Evolutionary conservation across 306 rosid genomes (phyloP).

Genomic region (Cicer pinnatifidum): DNA sequence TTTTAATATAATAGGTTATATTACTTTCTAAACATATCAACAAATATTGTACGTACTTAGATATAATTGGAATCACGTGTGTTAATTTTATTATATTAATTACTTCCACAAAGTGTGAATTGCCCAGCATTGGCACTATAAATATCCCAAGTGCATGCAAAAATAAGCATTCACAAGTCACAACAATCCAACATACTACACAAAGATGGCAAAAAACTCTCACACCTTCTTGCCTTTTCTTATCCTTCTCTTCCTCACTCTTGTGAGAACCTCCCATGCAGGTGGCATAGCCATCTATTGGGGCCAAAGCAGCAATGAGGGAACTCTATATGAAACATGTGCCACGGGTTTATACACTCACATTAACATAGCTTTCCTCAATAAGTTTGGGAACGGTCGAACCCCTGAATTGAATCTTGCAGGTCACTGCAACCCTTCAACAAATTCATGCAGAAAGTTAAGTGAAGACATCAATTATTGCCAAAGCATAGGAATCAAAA

Average conservation of each 20-base stretch:
- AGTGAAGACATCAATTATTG: conserved; percentile 54
- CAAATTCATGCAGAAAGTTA: conserved; percentile 50
- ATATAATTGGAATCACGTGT: neutral
- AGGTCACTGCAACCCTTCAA: conserved; percentile 66
- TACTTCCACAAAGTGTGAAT: neutral
- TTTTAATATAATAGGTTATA: too few relatives aligned
- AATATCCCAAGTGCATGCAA: conserved; percentile 6
- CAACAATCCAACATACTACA: neutral
- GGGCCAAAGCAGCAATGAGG: conserved; percentile 75
- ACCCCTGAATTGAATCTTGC: conserved; percentile 69
- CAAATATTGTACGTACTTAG: neutral
- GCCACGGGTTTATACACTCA: conserved; percentile 58
- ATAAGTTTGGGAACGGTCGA: conserved; percentile 51
- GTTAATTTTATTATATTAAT: neutral
- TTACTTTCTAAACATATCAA: neutral
- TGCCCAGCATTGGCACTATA: conserved; percentile 33
- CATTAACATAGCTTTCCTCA: conserved; percentile 59
- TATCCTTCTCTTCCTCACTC: conserved; percentile 37
- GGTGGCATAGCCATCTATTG: conserved; percentile 71
- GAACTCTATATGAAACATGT: conserved; percentile 64
- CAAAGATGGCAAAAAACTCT: conserved; percentile 33
- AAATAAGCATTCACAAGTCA: conserved; percentile 29
- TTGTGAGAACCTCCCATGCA: conserved; percentile 39
- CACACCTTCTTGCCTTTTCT: neutral
- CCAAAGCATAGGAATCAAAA: conserved; percentile 64